Evolutionary conservation across 2,329 filamentous ascomycete genomes (phyloP), one percentile per base, ranked within the genome.

Genomic region (Cladophialophora yegresii): DNA sequence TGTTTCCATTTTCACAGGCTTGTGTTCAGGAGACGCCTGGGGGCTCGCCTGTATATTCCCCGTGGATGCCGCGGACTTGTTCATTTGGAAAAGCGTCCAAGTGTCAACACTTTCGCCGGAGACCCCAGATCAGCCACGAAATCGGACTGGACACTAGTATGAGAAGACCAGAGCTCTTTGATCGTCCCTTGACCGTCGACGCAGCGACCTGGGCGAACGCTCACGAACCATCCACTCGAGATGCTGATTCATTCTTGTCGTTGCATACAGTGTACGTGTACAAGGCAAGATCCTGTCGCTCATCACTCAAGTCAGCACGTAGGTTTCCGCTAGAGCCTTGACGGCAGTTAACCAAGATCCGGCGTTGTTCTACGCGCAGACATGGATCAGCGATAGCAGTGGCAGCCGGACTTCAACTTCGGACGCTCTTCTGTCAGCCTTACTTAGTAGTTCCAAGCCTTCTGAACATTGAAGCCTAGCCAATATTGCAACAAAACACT

Each of bases 51-150:
- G 45, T 16, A 49, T 49, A 4, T 49, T 49, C n/a, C 30, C 54
- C 54, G 20, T 54, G n/a, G 53, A 36, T 55, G 53, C 26, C 53
- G 9, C 32, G 28, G 28, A 49, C 45, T 49, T 49, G 45, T 22
- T 5, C 45, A 49, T 49, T 3, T 22, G 45, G 45, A 49, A 49
- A 49, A 22, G 16, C 16, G 1, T 23, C 56, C 16, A n/a, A 51
- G 30, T 22, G 40, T 40, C 26, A 36, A 36, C 22, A 22, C 30
- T 58, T 58, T 58, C 56, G 56, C 56, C 56, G 56, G 40, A 58
- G 56, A 32, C 22, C 40, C 56, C 23, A 33, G 40, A 58, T 26
- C 22, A 36, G 26, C 26, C 26, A 3, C 40, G 56, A 50, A 36
- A 23, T 43, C 50, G n/a, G 56, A 33, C 22, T 16, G n/a, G n/a